Base-by-base conservation (phyloP, 2,329 filamentous ascomycete species). In the Pseudopyricularia cyperi region DNA sequence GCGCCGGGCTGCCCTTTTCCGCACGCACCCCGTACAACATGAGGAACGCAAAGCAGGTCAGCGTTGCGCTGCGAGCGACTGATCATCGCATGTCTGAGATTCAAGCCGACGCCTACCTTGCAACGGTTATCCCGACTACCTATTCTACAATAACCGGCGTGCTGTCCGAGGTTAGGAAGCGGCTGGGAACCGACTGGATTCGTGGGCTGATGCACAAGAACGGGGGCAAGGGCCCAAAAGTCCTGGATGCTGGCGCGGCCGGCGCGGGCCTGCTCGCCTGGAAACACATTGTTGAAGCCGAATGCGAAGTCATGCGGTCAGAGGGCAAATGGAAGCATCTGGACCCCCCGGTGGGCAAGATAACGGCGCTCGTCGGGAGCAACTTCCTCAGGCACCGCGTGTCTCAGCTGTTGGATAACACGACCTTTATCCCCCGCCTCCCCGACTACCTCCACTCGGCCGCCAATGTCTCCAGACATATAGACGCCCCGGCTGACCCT, bases 371-470 rank as follows among this genome's bases (percentile, higher is more conserved):
- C 3, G 81, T 87, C 2, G 89, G 83, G 0, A 86, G 88, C 0
- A 80, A 89, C 55, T 71, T 80, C 2, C 72, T 98, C 28, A 81
- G 89, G 17, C 74, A 86, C 52, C 84, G 89, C 32, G 74, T 89
- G 24, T 88, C 89, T 57, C 74, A 72, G 17, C 78, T 97, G 56
- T 71, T 98, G 12, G 77, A 94, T 35, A 85, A 96, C 63, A 97
- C 93, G 0, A 94, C 87, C 0, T 96, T 98, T 62, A 74, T 98
- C 7, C 90, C 91, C 7, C 82, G 90, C 4, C 71, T 97, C n/a
- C 93, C 93, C 0, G 89, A 97, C 61, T 89, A 91, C 57, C 67
- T 89, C 26, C 83, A 85, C 62, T 77, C 79, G 1, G 72, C 76
- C 22, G 72, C 82, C 53, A 78, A 79, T 48, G 72, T 76, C 9